Base-by-base conservation (phyloP, 148 eudicot species). In the Vaccinium macrocarpon region DNA sequence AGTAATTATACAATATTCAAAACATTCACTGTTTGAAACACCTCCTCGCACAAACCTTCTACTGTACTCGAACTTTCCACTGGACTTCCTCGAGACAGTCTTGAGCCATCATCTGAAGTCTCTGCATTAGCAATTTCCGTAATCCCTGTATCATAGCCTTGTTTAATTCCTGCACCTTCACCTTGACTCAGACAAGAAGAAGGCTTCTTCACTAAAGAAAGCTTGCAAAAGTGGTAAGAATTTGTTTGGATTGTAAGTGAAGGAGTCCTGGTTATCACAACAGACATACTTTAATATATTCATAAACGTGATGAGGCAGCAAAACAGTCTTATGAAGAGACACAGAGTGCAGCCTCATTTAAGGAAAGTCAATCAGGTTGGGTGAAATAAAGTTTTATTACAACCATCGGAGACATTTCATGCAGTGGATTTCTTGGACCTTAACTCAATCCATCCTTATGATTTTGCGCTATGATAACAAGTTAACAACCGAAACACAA, bases 191-290 rank as follows among this genome's bases (percentile, higher is more conserved):
- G 66, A 76, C 59, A 49, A 49, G 38, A 57, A 76, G 83, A 79
- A 82, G 93, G 90, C 61, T 81, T 89, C 85, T 89, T 90, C 48
- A 94, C 92, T 76, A 94, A 70, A 2, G 98, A 94, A 55, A 96
- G 88, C 84, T 93, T 94, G 91, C 99, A 96, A 73, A 94, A 94
- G 89, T 92, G 95, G 84, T 94, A 94, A 49, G 93, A 82, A 68
- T 93, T 91, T 78, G 94, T 92, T 82, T 86, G 87, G 73, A 96
- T 87, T 72, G 93, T 87, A 72, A 89, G 55, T 62, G 79, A 89
- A 35, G 96, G 98, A 42, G 52, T 89, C 91, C 98, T 94, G 93
- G 83, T 56, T 57, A 78, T 81, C 64, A 51, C 10, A 66, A 77
- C 32, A 71, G 14, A 16, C 13, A 64, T 29, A 73, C 14, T 51